Conservation (phyloP, 768 basidiomycete species). For the Boletus tomentosulus region DNA sequence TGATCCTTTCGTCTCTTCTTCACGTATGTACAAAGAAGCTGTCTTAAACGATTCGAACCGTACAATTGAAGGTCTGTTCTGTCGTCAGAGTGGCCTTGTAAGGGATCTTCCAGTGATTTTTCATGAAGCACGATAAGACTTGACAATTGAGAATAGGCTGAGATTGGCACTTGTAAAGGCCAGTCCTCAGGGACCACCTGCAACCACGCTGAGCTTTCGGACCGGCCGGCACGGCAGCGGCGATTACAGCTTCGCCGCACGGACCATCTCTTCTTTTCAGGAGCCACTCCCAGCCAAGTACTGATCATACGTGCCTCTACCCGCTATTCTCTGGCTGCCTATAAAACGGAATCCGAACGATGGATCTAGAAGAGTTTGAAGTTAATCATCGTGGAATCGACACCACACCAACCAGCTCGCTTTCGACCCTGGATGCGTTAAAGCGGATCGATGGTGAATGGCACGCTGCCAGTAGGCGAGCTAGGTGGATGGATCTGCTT, state of each 20-base stretch:
- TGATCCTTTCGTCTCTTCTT: background rate
- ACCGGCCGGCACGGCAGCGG: slow-evolving; percentile 5
- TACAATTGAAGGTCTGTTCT: background rate
- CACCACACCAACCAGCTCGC: background rate
- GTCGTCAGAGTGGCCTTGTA: slow-evolving; percentile 5
- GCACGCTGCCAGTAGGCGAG: slow-evolving; percentile 37
- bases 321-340: background rate
- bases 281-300: background rate
- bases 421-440: slow-evolving; percentile 24
- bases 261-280: slow-evolving; percentile 9
- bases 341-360: slow-evolving; percentile 6
- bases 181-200: background rate
- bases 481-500: slow-evolving; percentile 64
- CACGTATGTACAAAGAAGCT: slow-evolving; percentile 1
- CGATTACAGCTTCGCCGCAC: slow-evolving; percentile 10
- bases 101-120: background rate
- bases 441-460: slow-evolving; percentile 34
- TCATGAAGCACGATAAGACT: background rate
- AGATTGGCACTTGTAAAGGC: background rate
- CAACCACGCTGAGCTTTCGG: background rate
- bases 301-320: too few species aligned
- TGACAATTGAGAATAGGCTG: background rate
- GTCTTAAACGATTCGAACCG: slow-evolving; percentile 8
- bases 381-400: slow-evolving; percentile 6
- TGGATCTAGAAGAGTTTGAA: slow-evolving; percentile 42